Base-by-base conservation (phyloP, 441 rosid species). In the Erysimum pusillum region DNA sequence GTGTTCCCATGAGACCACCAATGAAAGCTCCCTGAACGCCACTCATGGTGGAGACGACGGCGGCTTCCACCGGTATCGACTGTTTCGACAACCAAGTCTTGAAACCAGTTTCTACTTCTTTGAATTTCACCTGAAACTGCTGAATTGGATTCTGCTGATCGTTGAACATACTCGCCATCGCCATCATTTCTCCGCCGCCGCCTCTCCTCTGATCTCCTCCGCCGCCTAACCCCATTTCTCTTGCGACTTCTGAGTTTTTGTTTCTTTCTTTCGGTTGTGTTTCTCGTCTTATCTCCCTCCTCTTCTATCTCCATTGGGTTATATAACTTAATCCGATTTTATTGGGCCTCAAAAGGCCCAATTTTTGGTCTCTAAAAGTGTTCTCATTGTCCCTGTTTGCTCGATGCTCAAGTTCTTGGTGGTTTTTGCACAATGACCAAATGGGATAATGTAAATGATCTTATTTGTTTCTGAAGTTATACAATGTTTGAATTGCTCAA, bases 31-130 rank as follows among this genome's bases (percentile, higher is more conserved):
- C 97, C 75, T 94, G 97, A 7, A 76, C 76, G 7, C 85, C 89
- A 71, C 88, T 79, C 82, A 93, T 89, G 86, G 84, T 84, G n/a
- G 93, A 83, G 11, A 91, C 97, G 41, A 92, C 88, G 48, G 93
- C 90, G 11, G 94, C 97, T 81, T 94, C 99, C 13, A 92, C 90
- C 2, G 94, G 82, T 36, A 91, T 57, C 9, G 96, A 85, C 79
- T 92, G 99, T 81, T 88, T 85, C 44, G 99, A 83, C 45, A 92
- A 77, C 99, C 99, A 94, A 9, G 81, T 59, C 86, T 84, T 88
- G 84, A 91, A 89, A 44, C 88, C 85, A 34, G 53, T 76, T 81
- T 94, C 94, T 31, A 90, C 45, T 63, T 88, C 89, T 80, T 88
- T 92, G 74, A 68, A 88, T 63, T 87, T 87, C 7, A 77, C 28